Percentiles rank a stretch among this genome's conserved stretches.
phyloP scores from a whole-genome alignment of 1,284 basidiomycete genomes.

The Papiliotrema nemorosa region DNA sequence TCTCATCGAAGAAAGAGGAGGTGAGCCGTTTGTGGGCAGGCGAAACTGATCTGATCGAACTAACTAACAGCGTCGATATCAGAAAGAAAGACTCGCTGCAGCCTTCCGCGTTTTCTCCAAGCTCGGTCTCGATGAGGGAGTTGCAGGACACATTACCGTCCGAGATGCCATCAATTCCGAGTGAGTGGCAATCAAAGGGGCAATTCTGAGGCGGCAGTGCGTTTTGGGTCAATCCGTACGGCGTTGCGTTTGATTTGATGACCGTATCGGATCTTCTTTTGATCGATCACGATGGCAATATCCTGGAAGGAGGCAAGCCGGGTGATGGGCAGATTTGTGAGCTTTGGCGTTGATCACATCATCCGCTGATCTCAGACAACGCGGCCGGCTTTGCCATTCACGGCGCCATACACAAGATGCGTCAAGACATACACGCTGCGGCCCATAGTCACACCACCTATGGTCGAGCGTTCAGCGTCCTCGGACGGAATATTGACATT shows the following conservation, averaged over 20 bases:
- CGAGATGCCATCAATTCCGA: conserved; percentile 56
- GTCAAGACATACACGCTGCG: conserved; percentile 61
- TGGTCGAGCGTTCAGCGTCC: conserved; percentile 61
- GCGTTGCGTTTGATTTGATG: conserved; percentile 50
- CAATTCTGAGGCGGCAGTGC: conserved; percentile 2
- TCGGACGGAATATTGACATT: conserved; percentile 59
- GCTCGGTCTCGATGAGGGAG: conserved; percentile 60
- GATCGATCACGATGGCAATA: conserved; percentile 55
- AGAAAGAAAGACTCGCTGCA: conserved; percentile 56
- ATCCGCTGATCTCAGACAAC: conserved; percentile 35
- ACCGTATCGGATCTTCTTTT: conserved; percentile 54
- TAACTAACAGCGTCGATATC: conserved; percentile 48
- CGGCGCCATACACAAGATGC: conserved; percentile 57
- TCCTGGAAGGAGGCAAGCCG: conserved; percentile 50
- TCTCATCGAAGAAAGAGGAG: conserved; percentile 2
- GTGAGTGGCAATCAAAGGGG: conserved; percentile 21
- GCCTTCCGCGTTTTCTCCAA: conserved; percentile 49
- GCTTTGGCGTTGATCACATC: not conserved
- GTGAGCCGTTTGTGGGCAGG: not conserved
- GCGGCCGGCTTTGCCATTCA: conserved; percentile 57
- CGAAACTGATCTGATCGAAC: not conserved
- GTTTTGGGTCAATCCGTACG: conserved; percentile 60
- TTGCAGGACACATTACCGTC: conserved; percentile 64
- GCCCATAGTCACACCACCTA: conserved; percentile 63
- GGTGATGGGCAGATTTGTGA: conserved; percentile 35